Percentiles rank a stretch among this genome's conserved stretches.
Conservation (phyloP, 371 early-diverging fungal genomes). For the Mortierella sp. region DNA sequence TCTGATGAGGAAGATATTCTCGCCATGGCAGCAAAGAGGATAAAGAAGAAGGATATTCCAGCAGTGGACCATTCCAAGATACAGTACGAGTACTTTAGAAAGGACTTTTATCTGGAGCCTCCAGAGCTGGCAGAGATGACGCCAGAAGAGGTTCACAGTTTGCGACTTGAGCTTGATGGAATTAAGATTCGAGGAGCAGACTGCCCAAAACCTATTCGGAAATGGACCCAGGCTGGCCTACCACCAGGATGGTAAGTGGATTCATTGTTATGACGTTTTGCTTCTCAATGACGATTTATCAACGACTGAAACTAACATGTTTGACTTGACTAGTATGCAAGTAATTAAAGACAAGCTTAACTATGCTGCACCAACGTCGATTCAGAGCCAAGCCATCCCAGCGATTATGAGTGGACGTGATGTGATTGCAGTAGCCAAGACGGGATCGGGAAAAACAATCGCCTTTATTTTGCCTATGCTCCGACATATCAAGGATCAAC, state of each 20-base stretch:
- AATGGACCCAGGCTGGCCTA: constrained; percentile 97
- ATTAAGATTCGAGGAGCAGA: constrained; percentile 92
- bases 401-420: constrained; percentile 97
- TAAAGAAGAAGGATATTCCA: constrained; percentile 94
- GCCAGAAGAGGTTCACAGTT: constrained; percentile 84
- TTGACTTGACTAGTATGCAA: constrained; percentile 62
- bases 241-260: constrained; percentile 66
- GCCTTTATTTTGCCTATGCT: constrained; percentile 98
- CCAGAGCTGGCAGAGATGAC: constrained; percentile 89
- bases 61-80: constrained; percentile 90
- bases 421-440: constrained; percentile 99
- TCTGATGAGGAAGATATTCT: constrained; percentile 79
- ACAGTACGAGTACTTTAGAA: constrained; percentile 91
- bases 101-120: constrained; percentile 97
- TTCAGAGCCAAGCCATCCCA: constrained; percentile 99
- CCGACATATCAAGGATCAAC: constrained; percentile 96
- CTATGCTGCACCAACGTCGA: constrained; percentile 91
- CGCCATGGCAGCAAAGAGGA: constrained; percentile 83
- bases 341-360: constrained; percentile 83
- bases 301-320: background rate
- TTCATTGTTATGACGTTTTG: background rate
- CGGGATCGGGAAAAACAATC: constrained; percentile 98
- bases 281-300: background rate
- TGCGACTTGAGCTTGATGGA: constrained; percentile 90
- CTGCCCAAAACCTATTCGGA: constrained; percentile 94